phyloP scores from a whole-genome alignment of 2,329 filamentous ascomycete species.

The Epichloe coenophiala region DNA sequence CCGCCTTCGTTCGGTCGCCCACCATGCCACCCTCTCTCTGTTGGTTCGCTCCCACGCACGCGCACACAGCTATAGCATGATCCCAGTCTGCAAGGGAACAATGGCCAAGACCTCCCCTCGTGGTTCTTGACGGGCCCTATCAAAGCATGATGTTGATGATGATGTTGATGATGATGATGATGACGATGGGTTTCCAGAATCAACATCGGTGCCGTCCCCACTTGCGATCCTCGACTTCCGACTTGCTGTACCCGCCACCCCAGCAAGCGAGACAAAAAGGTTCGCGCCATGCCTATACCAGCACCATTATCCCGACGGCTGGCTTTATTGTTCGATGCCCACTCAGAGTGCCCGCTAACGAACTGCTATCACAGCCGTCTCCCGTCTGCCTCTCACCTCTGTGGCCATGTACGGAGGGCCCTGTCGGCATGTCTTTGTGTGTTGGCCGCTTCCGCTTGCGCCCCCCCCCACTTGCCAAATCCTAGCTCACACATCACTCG shows the following conservation, averaged over 20 bases:
- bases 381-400: not conserved
- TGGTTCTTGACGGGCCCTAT: not conserved
- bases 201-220: not conserved
- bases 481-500: not conserved
- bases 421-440: slow-evolving; percentile 2
- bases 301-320: slow-evolving; percentile 1
- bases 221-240: not conserved
- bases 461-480: not conserved
- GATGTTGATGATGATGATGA: not conserved
- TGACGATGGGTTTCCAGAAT: not conserved
- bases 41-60: not conserved
- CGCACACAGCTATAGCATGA: not conserved
- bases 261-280: slow-evolving; percentile 5
- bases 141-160: slow-evolving; percentile 1
- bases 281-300: slow-evolving; percentile 5
- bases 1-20: not conserved
- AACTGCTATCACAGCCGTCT: not conserved
- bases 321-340: slow-evolving; percentile 4
- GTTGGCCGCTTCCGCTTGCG: slow-evolving; percentile 1
- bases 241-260: slow-evolving; percentile 2
- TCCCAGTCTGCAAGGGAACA: slow-evolving; percentile 1
- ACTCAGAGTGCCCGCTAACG: not conserved
- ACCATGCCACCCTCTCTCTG: no score
- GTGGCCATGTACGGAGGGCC: slow-evolving; percentile 1
- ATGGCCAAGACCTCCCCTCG: slow-evolving; percentile 1